These are phyloP conservation scores for Zygotorulaspora danielsina DNA, from an alignment of 805 yeast genomes.

Conservation along the genomic window DNA sequence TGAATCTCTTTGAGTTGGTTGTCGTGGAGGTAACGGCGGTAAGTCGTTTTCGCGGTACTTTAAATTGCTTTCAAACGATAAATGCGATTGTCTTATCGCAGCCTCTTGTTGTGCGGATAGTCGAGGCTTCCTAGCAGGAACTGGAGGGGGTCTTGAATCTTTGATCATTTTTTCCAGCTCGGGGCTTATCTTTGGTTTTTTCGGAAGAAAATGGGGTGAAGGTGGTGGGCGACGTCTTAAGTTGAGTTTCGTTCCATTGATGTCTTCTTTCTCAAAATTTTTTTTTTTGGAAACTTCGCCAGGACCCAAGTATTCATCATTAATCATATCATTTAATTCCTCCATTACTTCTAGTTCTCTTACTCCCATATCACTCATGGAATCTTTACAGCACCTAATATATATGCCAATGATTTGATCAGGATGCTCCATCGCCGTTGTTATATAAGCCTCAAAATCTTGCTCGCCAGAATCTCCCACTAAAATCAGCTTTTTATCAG, in stretches of 20 bases:
- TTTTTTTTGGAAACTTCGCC: background rate
- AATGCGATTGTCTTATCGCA: slow-evolving; percentile 18
- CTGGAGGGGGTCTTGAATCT: slow-evolving; percentile 13
- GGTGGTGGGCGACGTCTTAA: slow-evolving; percentile 2
- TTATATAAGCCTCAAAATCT: slow-evolving; percentile 86
- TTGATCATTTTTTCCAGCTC: slow-evolving; percentile 16
- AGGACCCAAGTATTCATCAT: slow-evolving; percentile 21
- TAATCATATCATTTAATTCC: slow-evolving; percentile 31
- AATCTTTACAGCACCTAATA: slow-evolving; percentile 69
- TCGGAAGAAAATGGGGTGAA: slow-evolving; percentile 27
- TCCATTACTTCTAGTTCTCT: slow-evolving; percentile 27
- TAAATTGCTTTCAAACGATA: background rate
- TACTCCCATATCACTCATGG: slow-evolving; percentile 55
- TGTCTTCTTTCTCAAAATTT: background rate
- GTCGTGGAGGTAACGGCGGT: slow-evolving; percentile 22
- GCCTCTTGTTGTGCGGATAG: slow-evolving; percentile 27
- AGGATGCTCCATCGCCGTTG: slow-evolving; percentile 60
- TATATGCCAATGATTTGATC: slow-evolving; percentile 66
- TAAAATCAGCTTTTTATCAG: slow-evolving; percentile 69
- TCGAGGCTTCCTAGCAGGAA: slow-evolving; percentile 24
- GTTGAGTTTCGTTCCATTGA: background rate
- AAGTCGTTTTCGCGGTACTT: slow-evolving; percentile 8
- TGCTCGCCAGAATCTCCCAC: slow-evolving; percentile 96
- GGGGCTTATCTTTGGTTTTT: slow-evolving; percentile 21
- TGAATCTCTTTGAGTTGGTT: slow-evolving; percentile 10